A percentile compares a stretch with the other conserved stretches of the same genome.
Evolutionary conservation across 805 yeast genomes (phyloP).

Genomic region (Lipomyces anomalus): DNA sequence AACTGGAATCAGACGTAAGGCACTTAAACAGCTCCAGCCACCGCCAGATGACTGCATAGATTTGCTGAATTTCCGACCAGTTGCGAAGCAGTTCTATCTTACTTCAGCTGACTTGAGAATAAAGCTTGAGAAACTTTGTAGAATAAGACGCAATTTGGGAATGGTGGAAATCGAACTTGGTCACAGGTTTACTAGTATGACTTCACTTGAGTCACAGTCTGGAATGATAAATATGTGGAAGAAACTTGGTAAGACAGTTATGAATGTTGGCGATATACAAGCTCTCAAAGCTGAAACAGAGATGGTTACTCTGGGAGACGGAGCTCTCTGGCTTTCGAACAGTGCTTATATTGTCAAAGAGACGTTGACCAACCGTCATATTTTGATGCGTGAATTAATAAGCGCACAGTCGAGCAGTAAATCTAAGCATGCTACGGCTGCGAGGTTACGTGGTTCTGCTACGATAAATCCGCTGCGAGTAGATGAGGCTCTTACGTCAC

Average conservation of each 20-base stretch:
- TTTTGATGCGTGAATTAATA: slow-evolving; percentile 80
- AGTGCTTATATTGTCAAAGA: slow-evolving; percentile 89
- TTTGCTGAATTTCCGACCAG: slow-evolving; percentile 79
- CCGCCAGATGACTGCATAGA: slow-evolving; percentile 85
- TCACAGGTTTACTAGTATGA: slow-evolving; percentile 28
- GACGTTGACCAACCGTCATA: slow-evolving; percentile 84
- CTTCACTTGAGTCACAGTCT: slow-evolving; percentile 52
- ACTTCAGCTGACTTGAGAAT: slow-evolving; percentile 44
- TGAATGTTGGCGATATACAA: slow-evolving; percentile 69
- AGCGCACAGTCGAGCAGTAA: slow-evolving; percentile 73
- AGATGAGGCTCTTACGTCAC: slow-evolving; percentile 76
- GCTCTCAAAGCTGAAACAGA: slow-evolving; percentile 66
- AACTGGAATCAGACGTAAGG: slow-evolving; percentile 79
- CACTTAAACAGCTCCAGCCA: slow-evolving; percentile 84
- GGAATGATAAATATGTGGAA: slow-evolving; percentile 78
- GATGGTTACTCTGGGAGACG: slow-evolving; percentile 72
- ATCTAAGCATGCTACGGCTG: slow-evolving; percentile 63
- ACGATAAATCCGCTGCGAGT: slow-evolving; percentile 80
- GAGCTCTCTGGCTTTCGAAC: slow-evolving; percentile 53
- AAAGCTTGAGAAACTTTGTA: slow-evolving; percentile 54
- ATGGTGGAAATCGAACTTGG: slow-evolving; percentile 54
- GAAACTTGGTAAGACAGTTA: slow-evolving; percentile 62
- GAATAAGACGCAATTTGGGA: slow-evolving; percentile 44
- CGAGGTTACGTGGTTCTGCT: slow-evolving; percentile 59
- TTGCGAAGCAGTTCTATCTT: slow-evolving; percentile 69